Evolutionary conservation across 176 grass and related monocot species (phyloP), one percentile per base, ranked within the genome.

Genomic region (Hsuehochloa calcarea): DNA sequence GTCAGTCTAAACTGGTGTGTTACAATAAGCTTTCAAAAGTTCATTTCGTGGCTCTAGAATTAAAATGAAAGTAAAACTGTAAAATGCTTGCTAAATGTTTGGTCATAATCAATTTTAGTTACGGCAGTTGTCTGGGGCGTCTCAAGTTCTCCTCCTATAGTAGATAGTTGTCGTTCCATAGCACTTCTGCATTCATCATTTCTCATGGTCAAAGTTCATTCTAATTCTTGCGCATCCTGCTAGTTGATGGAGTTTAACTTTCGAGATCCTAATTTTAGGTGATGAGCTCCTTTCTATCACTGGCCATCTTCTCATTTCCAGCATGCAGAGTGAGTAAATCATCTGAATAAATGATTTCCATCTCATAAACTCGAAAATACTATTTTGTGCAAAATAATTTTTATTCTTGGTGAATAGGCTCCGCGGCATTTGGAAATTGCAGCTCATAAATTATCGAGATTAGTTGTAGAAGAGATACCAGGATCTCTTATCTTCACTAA

Each of bases 401-500:
- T 73, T 12, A 4, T 31, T n/a, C 37, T 52, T 52, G n/a, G 38
- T 46, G 31, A 74, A 22, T 82, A 93, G 88, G 72, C 43, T 39
- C 26, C 90, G 39, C 59, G 72, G 37, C 75, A 45, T 55, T 31
- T 93, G 70, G 85, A 80, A 79, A 41, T 31, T 3, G 19, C 44
- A 47, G 78, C 62, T 39, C 75, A 82, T 80, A 86, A 90, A 50
- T 23, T 93, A 68, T 78, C 73, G 0, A 75, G 80, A 65, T 27
- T 75, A 73, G 62, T 85, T 17, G 56, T 73, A 69, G 78, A 90
- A 76, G 91, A 88, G 76, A 73, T 88, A 70, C 78, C 73, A 31
- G 88, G 82, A 60, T 88, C 79, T 54, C 51, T 93, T 93, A 20
- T 82, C 78, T 56, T 83, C 85, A 74, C 72, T 86, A 11, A 88